A percentile compares a stretch with the other conserved stretches of the same genome.
Conservation (phyloP, 2,329 filamentous ascomycete genomes). For the Myriangium duriaei region DNA sequence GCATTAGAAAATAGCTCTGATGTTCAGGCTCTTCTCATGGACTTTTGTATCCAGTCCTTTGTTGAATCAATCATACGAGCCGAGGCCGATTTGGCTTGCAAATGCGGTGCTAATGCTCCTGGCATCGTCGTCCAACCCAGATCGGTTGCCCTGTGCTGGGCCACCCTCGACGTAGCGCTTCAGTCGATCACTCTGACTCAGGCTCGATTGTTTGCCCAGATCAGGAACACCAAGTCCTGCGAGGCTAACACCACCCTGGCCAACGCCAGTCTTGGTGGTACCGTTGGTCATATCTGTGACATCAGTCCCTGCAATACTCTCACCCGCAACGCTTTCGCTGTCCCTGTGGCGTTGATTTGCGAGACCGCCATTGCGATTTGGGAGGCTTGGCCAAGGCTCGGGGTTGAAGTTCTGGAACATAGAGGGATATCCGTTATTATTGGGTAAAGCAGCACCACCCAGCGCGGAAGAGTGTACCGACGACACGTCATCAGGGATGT, state of each 20-base stretch:
- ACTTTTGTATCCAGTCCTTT: background rate
- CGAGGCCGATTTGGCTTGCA: slow-evolving; percentile 66
- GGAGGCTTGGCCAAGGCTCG: slow-evolving; percentile 74
- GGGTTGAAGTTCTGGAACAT: slow-evolving; percentile 86
- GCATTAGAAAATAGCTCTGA: background rate
- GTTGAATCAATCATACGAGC: slow-evolving; percentile 20
- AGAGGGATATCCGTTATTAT: slow-evolving; percentile 60
- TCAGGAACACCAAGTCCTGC: slow-evolving; percentile 67
- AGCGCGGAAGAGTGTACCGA: slow-evolving; percentile 90
- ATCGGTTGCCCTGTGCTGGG: slow-evolving; percentile 39
- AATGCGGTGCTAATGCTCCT: slow-evolving; percentile 95
- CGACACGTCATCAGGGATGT: slow-evolving; percentile 93
- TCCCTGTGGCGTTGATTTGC: slow-evolving; percentile 41
- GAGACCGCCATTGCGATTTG: slow-evolving; percentile 46
- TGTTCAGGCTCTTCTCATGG: background rate
- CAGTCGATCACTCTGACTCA: slow-evolving; percentile 78
- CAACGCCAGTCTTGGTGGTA: slow-evolving; percentile 40
- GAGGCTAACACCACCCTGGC: slow-evolving; percentile 79
- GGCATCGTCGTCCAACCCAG: slow-evolving; percentile 74
- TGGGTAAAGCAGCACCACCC: slow-evolving; percentile 49
- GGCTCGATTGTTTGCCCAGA: slow-evolving; percentile 56
- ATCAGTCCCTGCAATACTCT: slow-evolving; percentile 85
- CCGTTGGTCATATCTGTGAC: slow-evolving; percentile 71
- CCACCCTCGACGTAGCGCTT: slow-evolving; percentile 82
- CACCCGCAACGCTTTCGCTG: slow-evolving; percentile 61